phyloP scores from a whole-genome alignment of 2,329 filamentous ascomycete genomes.

The Fusarium albosuccineum region DNA sequence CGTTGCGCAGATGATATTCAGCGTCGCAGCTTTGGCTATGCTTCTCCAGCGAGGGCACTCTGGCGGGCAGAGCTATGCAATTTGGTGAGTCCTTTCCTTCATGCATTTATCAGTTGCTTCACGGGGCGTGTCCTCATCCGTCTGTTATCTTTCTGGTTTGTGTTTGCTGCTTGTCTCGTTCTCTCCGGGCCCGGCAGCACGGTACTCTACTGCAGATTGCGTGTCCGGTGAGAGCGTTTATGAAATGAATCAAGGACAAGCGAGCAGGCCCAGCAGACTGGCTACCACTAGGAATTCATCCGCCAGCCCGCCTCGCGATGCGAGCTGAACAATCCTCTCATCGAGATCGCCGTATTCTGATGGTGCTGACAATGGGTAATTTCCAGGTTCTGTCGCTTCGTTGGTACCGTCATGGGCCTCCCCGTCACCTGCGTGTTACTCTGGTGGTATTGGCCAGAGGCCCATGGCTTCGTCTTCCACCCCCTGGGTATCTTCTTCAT shows the following conservation, averaged over 20 bases:
- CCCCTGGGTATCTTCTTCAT: constrained; percentile 59
- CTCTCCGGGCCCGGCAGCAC: constrained; percentile 2
- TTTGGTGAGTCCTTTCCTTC: constrained; percentile 59
- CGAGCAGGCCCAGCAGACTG: constrained; percentile 3
- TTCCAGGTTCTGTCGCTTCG: constrained; percentile 57
- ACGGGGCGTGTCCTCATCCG: constrained; percentile 34
- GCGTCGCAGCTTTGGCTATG: constrained; percentile 57
- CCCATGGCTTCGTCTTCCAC: constrained; percentile 60
- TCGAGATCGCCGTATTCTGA: constrained; percentile 1
- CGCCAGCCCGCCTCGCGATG: constrained; percentile 6
- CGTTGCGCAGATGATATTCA: constrained; percentile 58
- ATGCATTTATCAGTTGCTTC: constrained; percentile 28
- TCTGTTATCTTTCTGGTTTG: constrained; percentile 10
- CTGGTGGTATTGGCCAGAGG: constrained; percentile 66
- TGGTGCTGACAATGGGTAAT: constrained; percentile 29
- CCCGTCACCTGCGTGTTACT: constrained; percentile 54
- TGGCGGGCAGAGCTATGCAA: constrained; percentile 61
- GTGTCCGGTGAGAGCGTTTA: constrained; percentile 23
- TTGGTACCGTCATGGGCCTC: constrained; percentile 59
- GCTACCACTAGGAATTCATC: constrained; percentile 3
- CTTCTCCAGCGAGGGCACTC: constrained; percentile 61
- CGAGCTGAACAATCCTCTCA: constrained; percentile 1
- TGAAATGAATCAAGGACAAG: constrained; percentile 2
- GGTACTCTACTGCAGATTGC: constrained; percentile 25
- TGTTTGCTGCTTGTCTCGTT: constrained; percentile 10